A percentile compares a stretch with the other conserved stretches of the same genome.
These are phyloP conservation scores for Hypoxylon lienhwacheense DNA, from an alignment of 495 filamentous ascomycete species.

Conservation along the genomic window DNA sequence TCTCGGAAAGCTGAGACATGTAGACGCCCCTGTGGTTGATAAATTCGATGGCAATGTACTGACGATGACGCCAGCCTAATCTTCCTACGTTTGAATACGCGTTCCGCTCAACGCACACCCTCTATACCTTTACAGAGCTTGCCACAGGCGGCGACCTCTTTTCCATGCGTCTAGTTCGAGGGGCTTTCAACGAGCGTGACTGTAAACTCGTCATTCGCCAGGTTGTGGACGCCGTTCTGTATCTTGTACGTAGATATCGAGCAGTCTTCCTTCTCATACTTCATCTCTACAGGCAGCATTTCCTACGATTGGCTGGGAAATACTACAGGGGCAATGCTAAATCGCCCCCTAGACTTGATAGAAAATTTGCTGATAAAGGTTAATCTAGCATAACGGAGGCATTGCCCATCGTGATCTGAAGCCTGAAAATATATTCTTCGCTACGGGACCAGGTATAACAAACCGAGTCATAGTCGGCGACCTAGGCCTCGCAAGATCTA, in stretches of 20 bases:
- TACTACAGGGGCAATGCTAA: too few relatives aligned
- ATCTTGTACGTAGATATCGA: constrained; percentile 54
- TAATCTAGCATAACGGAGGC: constrained; percentile 62
- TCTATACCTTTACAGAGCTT: constrained; percentile 66
- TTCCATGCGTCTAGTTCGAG: constrained; percentile 54
- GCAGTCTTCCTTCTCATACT: background rate
- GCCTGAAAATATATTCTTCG: constrained; percentile 85
- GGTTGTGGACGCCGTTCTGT: constrained; percentile 73
- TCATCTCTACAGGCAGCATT: background rate
- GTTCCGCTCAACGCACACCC: constrained; percentile 16
- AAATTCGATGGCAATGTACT: background rate
- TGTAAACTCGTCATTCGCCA: constrained; percentile 83
- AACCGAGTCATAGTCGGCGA: constrained; percentile 70
- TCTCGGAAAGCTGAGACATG: constrained; percentile 62
- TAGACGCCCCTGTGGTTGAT: constrained; percentile 39
- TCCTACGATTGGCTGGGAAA: too few relatives aligned
- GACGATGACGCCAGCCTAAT: constrained; percentile 11
- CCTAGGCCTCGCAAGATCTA: constrained; percentile 64
- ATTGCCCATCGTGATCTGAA: constrained; percentile 93
- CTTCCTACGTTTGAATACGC: constrained; percentile 22
- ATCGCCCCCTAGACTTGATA: too few relatives aligned
- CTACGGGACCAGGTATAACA: constrained; percentile 57
- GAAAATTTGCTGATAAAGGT: background rate
- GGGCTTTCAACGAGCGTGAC: constrained; percentile 64
- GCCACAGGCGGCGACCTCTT: constrained; percentile 66